Evolutionary conservation across 2,329 filamentous ascomycete species (phyloP).

Genomic region (Cladobotryum mycophilum): DNA sequence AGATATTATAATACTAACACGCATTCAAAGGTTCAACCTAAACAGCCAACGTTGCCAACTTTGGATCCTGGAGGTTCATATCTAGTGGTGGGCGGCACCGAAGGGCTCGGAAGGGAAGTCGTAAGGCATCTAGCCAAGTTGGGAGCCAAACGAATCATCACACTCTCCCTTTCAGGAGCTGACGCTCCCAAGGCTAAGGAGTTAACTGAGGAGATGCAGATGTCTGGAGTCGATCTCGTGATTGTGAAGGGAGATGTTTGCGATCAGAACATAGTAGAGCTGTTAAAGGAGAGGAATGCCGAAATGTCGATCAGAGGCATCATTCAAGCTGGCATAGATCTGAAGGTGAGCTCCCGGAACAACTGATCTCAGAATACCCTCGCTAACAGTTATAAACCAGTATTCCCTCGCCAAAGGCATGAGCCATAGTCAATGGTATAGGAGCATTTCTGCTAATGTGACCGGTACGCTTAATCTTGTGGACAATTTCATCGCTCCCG

Average conservation of each 20-base stretch:
- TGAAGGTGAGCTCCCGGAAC: not conserved
- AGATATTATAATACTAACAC: not conserved
- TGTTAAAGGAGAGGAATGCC: not conserved
- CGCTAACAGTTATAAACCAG: not conserved
- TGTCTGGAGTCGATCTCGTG: conserved; percentile 1
- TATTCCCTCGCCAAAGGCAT: not conserved
- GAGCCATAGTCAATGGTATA: no score
- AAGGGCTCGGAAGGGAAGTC: not conserved
- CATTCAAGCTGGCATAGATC: not conserved
- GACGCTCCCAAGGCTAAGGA: not conserved
- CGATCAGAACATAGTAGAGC: not conserved
- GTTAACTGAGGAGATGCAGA: not conserved
- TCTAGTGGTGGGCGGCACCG: not conserved
- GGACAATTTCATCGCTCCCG: not conserved
- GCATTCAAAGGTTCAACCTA: conserved; percentile 8
- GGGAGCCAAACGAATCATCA: conserved; percentile 6
- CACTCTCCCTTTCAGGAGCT: not conserved
- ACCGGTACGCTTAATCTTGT: not conserved
- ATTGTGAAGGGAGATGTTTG: conserved; percentile 1
- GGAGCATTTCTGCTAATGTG: not conserved
- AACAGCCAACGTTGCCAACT: conserved; percentile 1
- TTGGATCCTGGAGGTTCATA: conserved; percentile 5
- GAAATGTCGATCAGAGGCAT: conserved; percentile 1
- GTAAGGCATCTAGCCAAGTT: conserved; percentile 4
- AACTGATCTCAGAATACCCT: not conserved